Base-by-base conservation (phyloP, 495 filamentous ascomycete genomes). In the Evansstolkia leycettana region DNA sequence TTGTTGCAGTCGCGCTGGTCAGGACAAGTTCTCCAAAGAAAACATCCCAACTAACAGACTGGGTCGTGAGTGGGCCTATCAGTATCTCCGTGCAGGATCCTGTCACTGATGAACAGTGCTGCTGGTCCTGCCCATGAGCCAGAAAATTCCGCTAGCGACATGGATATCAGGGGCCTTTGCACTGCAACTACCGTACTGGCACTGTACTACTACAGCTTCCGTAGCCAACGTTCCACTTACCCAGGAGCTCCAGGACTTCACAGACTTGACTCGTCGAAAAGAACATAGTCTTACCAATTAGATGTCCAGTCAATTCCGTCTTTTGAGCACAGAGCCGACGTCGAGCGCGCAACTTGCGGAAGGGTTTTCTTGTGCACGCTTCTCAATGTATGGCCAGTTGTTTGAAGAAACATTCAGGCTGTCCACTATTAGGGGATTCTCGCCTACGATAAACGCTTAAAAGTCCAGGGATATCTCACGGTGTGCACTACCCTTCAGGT, bases 201-300 rank as follows among this genome's bases (percentile, higher is more conserved):
- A n/a, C n/a, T n/a, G n/a, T n/a, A n/a, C n/a, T n/a, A n/a, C n/a
- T n/a, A n/a, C n/a, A n/a, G n/a, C n/a, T n/a, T n/a, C n/a, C n/a
- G n/a, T n/a, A n/a, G n/a, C n/a, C n/a, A n/a, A n/a, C n/a, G n/a
- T n/a, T n/a, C n/a, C n/a, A n/a, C n/a, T n/a, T n/a, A n/a, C n/a
- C n/a, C n/a, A n/a, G n/a, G n/a, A 13, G 14, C 26, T 28, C 24
- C 20, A 16, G 31, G 39, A 25, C 34, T 29, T 39, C 40, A 23
- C 28, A 33, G 43, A 40, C 40, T 45, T 31, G 35, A 34, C 33
- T 45, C 36, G 38, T 39, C 33, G 43, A 39, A 28, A 38, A 41
- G 36, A 29, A 38, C 33, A 24, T 32, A 33, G 25, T 33, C 39
- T 40, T 28, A 32, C 55, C 57, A 64, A 64, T 61, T 33, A 50